A percentile compares a stretch with the other conserved stretches of the same genome.
phyloP scores from a whole-genome alignment of 2,329 filamentous ascomycete species.

The Metarhizium humberi region DNA sequence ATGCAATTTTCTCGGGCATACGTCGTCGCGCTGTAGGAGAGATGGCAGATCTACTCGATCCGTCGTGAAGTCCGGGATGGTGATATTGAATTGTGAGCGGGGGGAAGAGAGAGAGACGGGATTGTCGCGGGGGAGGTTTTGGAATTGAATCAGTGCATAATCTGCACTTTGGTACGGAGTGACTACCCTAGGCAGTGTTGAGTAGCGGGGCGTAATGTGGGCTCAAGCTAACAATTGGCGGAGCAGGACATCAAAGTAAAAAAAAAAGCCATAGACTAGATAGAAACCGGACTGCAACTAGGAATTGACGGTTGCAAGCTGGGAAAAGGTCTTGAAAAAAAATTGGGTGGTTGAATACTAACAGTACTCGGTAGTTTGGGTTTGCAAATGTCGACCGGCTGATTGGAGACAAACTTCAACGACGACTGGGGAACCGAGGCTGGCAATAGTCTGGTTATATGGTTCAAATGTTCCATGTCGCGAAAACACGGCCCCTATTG shows the following conservation, averaged over 20 bases:
- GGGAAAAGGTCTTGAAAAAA: too few species aligned
- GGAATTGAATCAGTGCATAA: neutral
- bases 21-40: neutral
- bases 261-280: too few species aligned
- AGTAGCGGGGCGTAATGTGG: neutral
- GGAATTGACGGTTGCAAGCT: too few species aligned
- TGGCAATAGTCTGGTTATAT: too few species aligned
- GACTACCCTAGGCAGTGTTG: neutral
- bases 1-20: constrained; percentile 2
- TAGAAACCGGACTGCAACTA: too few species aligned
- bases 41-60: neutral
- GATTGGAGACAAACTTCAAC: too few species aligned
- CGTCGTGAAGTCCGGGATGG: neutral
- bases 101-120: neutral
- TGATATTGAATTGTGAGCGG: neutral
- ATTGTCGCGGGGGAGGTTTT: neutral
- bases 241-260: neutral
- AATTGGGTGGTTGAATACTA: too few species aligned
- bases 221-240: neutral
- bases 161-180: neutral
- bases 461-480: too few species aligned
- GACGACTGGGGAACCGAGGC: too few species aligned
- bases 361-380: too few species aligned
- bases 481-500: too few species aligned
- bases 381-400: too few species aligned